Evolutionary conservation across 148 eudicot genomes (phyloP), one percentile per base, ranked within the genome.

Genomic region (Fagopyrum tataricum): DNA sequence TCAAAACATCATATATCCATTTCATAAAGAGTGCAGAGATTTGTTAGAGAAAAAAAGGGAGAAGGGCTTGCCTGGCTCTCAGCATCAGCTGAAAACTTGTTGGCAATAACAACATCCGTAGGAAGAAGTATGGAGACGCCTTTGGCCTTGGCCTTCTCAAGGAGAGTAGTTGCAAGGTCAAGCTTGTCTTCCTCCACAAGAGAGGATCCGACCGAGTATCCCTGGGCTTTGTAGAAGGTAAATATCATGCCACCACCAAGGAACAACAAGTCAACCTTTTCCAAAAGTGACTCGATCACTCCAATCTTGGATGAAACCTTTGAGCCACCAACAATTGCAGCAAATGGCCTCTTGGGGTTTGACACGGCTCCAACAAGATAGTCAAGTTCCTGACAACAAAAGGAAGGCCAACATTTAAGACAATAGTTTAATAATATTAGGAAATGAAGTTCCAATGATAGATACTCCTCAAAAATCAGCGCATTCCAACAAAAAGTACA

Each of bases 181-280:
- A 90, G 89, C 82, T 93, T 90, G 85, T 93, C 98, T 77, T 83
- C 90, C 84, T 93, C 98, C 41, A 93, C 98, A 67, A 89, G 89
- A 37, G 98, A 93, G 4, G 90, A 86, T 58, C 96, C 98, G 42
- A 93, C 91, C 9, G 81, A 17, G 47, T 67, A 75, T 12, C 98
- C 98, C 86, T 89, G 92, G 79, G 98, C 98, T 77, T 89, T 90
- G 92, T 89, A 93, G 75, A 93, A 93, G 7, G 98, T 93, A 48
- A 73, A 93, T 53, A 90, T 93, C 98, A 93, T 93, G 23, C 97
- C 97, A 68, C 98, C 98, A 77, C 98, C 98, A 15, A 93, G 87
- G 46, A 93, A 61, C 41, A 93, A 88, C 23, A 87, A 72, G 46
- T 91, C 88, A 76, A 84, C 87, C 83, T 89, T 91, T 59, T 73